Base-by-base conservation (phyloP, 805 yeast genomes). In the Nakazawaea siamensis region DNA sequence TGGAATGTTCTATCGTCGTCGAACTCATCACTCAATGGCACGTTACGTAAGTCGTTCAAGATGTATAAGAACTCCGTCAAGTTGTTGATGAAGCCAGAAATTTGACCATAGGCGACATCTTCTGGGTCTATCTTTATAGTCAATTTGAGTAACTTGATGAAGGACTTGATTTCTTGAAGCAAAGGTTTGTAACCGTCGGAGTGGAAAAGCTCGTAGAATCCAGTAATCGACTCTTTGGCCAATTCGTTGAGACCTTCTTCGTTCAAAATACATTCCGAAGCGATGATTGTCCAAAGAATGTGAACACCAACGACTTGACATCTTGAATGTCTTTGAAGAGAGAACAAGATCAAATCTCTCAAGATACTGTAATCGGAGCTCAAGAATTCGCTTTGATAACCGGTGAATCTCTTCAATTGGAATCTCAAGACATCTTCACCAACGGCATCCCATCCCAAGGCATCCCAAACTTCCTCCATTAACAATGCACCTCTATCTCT, bases 1-100 rank as follows among this genome's bases (percentile, higher is more conserved):
- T 80, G 82, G 70, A 82, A 80, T 4, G 87, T 78, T 49, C 95
- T 66, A 55, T 86, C 95, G 52, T 83, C 90, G 47, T 82, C 90
- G 55, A 81, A 87, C 49, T 85, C 94, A 27, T 77, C 77, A 14
- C 87, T 87, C 31, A 67, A 69, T 11, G 95, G 95, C 38, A 86
- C 85, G 39, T 72, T 69, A 46, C 72, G 72, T 46, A 81, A 70
- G 47, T 82, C 85, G 41, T 73, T 67, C 48, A 82, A 65, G 12
- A 76, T 73, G 35, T 67, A 73, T 39, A 84, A 57, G 55, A 83
- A 82, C 17, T 74, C 78, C 18, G 73, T 55, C 25, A 83, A 46
- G 28, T 70, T 73, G 38, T 65, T 66, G 35, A 80, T 63, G 37
- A 76, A 72, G 25, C 59, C 59, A 40, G 66, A 57, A 26, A 77